Evolutionary conservation across 2,329 filamentous ascomycete species (phyloP).

Genomic region (Neonectria ditissima): DNA sequence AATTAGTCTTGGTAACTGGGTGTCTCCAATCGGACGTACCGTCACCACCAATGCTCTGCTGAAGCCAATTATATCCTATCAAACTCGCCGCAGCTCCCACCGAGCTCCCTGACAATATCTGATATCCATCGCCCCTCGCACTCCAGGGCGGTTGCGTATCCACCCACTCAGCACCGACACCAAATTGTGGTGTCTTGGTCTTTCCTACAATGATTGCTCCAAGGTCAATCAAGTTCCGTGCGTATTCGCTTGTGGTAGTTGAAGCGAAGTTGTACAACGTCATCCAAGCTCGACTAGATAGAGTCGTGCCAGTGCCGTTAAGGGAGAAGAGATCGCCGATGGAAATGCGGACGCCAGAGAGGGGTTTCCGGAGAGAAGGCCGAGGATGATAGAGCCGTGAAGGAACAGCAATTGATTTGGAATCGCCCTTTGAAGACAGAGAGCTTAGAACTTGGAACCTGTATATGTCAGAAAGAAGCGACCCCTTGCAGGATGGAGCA

Average conservation of each 20-base stretch:
- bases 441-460: slow-evolving; percentile 49
- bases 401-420: slow-evolving; percentile 52
- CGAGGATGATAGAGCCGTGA: slow-evolving; percentile 51
- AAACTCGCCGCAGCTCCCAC: slow-evolving; percentile 54
- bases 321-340: slow-evolving; percentile 51
- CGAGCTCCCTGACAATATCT: slow-evolving; percentile 49
- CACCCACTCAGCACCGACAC: slow-evolving; percentile 56
- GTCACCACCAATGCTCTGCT: slow-evolving; percentile 52
- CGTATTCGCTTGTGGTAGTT: slow-evolving; percentile 59
- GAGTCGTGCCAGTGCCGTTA: slow-evolving; percentile 64
- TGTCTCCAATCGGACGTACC: slow-evolving; percentile 41
- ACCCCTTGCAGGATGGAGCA: not conserved
- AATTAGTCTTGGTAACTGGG: slow-evolving; percentile 33
- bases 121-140: slow-evolving; percentile 61
- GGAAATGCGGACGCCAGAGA: slow-evolving; percentile 53
- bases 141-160: slow-evolving; percentile 57
- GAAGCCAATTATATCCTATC: slow-evolving; percentile 57
- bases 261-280: slow-evolving; percentile 60
- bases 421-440: slow-evolving; percentile 42
- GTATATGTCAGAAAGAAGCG: slow-evolving; percentile 24
- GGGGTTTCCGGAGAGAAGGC: slow-evolving; percentile 46
- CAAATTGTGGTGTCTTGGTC: slow-evolving; percentile 63
- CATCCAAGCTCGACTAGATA: slow-evolving; percentile 70
- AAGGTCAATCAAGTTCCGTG: slow-evolving; percentile 68
- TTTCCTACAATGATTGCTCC: slow-evolving; percentile 69